A percentile compares a stretch with the other conserved stretches of the same genome.
Evolutionary conservation across 805 yeast species (phyloP).

Genomic region (Candida mattraensis): DNA sequence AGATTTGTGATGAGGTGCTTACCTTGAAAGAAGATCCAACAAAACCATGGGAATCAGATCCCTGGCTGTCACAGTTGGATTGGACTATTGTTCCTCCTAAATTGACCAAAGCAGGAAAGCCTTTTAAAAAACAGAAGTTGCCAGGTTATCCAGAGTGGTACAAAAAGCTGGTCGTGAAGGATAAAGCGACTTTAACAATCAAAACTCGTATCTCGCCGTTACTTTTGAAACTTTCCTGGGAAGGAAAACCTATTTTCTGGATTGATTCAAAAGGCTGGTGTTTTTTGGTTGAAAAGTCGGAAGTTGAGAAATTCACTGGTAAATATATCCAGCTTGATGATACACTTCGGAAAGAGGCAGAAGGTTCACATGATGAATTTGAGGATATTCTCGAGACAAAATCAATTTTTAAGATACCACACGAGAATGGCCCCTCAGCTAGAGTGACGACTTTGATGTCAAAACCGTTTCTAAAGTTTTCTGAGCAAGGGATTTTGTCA

Average conservation of each 20-base stretch:
- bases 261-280: constrained; percentile 84
- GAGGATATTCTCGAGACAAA: constrained; percentile 19
- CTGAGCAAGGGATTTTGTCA: constrained; percentile 70
- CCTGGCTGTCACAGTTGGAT: constrained; percentile 88
- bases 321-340: constrained; percentile 38
- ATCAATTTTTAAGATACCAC: constrained; percentile 71
- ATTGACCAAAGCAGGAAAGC: constrained; percentile 65
- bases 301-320: constrained; percentile 33
- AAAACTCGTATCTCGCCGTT: constrained; percentile 77
- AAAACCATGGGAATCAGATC: constrained; percentile 55
- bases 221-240: constrained; percentile 79
- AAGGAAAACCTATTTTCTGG: constrained; percentile 81
- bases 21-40: constrained; percentile 42
- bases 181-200: constrained; percentile 56
- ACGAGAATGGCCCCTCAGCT: constrained; percentile 74
- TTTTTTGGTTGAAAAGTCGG: constrained; percentile 56
- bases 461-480: constrained; percentile 67
- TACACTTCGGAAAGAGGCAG: constrained; percentile 17
- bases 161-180: constrained; percentile 49
- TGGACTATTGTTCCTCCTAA: constrained; percentile 71
- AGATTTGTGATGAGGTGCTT: constrained; percentile 61
- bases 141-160: constrained; percentile 98
- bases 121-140: constrained; percentile 69
- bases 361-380: constrained; percentile 8
- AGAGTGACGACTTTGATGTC: constrained; percentile 78